Conservation (phyloP, 495 filamentous ascomycete genomes). For the Neurospora sp. region DNA sequence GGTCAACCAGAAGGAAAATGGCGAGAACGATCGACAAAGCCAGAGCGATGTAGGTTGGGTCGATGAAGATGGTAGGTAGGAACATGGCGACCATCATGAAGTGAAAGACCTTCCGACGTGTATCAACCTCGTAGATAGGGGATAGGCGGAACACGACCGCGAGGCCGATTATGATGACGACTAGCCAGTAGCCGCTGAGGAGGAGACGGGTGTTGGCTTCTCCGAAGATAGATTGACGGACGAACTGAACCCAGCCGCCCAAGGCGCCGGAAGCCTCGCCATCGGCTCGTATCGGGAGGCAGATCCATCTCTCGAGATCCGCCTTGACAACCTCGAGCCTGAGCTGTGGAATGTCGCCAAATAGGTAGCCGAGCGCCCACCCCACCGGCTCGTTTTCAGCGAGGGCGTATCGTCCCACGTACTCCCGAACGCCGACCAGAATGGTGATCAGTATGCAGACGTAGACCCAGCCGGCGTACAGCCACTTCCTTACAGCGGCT, state of each 20-base stretch:
- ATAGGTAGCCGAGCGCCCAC: constrained; percentile 83
- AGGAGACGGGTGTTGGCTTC: constrained; percentile 73
- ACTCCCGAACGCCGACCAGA: constrained; percentile 58
- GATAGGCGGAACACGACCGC: constrained; percentile 63
- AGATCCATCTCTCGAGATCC: constrained; percentile 67
- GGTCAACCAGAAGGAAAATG: constrained; percentile 78
- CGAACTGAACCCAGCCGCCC: constrained; percentile 48
- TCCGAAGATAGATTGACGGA: constrained; percentile 51
- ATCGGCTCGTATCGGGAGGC: constrained; percentile 44
- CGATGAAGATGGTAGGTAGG: constrained; percentile 71
- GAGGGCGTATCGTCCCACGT: constrained; percentile 57
- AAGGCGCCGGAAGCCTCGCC: constrained; percentile 26
- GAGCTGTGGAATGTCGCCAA: constrained; percentile 67
- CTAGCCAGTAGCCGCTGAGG: constrained; percentile 61
- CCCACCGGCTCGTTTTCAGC: constrained; percentile 70
- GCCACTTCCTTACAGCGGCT: constrained; percentile 65
- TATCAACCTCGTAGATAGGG: constrained; percentile 74
- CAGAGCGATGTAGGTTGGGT: constrained; percentile 73
- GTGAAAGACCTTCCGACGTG: constrained; percentile 95
- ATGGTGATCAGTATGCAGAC: constrained; percentile 50
- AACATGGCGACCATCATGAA: constrained; percentile 97
- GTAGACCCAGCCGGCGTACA: constrained; percentile 76
- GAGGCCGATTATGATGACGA: constrained; percentile 60
- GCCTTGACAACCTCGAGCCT: constrained; percentile 53
- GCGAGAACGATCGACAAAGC: constrained; percentile 65